Evolutionary conservation across 2,329 filamentous ascomycete genomes (phyloP), one percentile per base, ranked within the genome.

Genomic region (Arthrinium puccinioides): DNA sequence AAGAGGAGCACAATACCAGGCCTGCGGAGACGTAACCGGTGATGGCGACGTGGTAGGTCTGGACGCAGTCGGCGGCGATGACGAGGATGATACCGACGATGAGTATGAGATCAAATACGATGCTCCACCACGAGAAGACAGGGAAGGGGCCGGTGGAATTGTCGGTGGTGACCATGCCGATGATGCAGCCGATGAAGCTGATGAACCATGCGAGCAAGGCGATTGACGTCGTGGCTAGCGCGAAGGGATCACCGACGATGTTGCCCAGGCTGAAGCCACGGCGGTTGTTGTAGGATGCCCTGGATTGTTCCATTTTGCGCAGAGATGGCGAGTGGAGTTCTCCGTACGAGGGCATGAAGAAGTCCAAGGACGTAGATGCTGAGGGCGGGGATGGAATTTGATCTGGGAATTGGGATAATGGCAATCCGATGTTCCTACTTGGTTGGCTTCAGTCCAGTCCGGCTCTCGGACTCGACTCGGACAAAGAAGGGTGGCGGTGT

Each of bases 181-280:
- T 79, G 56, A 95, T 82, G 43, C 86, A 90, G 45, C 82, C 74
- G 54, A 97, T 76, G 60, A 97, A 94, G 31, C 87, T 79, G 54
- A 98, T 95, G 49, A 95, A 63, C 92, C 92, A 98, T 41, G 89
- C 90, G 46, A 95, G 80, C 90, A 86, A 72, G 45, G 84, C 79
- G 61, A 97, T 96, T 40, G 90, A 96, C 46, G 94, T 79, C 24
- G 92, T 97, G 38, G 89, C 88, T 43, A 98, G 76, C 42, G 90
- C 89, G 63, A 98, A 97, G 6, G 92, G 92, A 65, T 98, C 90
- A 53, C 92, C 92, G 44, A 96, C 74, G 52, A 98, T 88, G 64
- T 96, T 94, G 59, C 85, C 85, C 62, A 89, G 63, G 61, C 77
- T 83, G 62, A 95, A 82, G 52, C 68, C 67, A 56, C 61, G 69